Base-by-base conservation (phyloP, 768 basidiomycete species). In the Dentipellis fragilis region DNA sequence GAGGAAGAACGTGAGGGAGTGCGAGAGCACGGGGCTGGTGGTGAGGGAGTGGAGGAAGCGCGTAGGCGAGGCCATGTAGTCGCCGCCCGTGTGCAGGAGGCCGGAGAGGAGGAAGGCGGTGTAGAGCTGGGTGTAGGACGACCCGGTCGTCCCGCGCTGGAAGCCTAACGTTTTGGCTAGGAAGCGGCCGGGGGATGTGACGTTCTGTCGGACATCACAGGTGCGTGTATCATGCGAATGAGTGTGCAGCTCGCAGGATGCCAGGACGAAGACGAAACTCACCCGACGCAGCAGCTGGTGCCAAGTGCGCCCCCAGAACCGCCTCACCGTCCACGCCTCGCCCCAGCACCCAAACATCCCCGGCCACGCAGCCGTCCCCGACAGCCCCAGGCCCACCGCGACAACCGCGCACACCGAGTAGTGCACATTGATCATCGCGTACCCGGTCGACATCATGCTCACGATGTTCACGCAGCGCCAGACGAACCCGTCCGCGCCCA, bases 81-180 rank as follows among this genome's bases (percentile, higher is more conserved):
- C 72, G 9, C 66, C 70, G 39, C 57, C 62, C 49, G 61, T 59
- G 55, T 76, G 74, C 19, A 73, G 40, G 11, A 69, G 21, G 0
- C 66, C 70, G 1, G 74, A 73, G 3, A 73, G 51, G 12, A 65
- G 34, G 63, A 74, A 75, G 0, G 68, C 69, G 10, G 63, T 59
- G 58, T 64, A 72, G 5, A 76, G 64, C 19, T 71, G 70, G 34
- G 68, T 62, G 57, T 65, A 68, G 7, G 64, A 62, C 21, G 67
- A 70, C 2, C 56, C 46, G 21, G 57, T 60, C 0, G 59, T 61
- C 37, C 71, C 66, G 5, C 63, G 65, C 3, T 57, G 53, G 11
- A 74, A 57, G 1, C 59, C 49, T 3, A 70, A 48, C 3, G 52
- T 40, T 5, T 63, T 48, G 11, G 19, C 42, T 12, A 45, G 42